phyloP scores from a whole-genome alignment of 768 basidiomycete species.

The Lyophyllum atratum region DNA sequence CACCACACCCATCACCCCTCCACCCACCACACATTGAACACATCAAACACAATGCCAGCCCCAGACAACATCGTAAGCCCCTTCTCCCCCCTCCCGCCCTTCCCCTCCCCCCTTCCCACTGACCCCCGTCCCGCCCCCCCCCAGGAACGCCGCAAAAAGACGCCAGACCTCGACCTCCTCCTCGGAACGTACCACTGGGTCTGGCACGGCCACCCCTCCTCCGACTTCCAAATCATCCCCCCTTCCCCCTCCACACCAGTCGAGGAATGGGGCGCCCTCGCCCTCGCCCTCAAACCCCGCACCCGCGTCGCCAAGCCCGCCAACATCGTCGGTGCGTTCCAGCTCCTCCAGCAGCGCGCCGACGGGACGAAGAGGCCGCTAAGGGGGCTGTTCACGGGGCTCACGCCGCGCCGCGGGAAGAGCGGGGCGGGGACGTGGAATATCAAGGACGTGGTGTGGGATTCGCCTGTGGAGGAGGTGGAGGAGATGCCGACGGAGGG shows the following conservation, averaged over 20 bases:
- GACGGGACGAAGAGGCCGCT: not conserved
- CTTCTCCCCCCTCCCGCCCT: not conserved
- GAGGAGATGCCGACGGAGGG: not conserved
- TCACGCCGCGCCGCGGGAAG: not conserved
- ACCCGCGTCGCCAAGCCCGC: not conserved
- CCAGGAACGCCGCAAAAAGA: not conserved
- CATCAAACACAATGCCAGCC: not conserved
- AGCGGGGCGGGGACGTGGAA: not conserved
- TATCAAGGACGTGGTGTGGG: not conserved
- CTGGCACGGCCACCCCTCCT: not conserved
- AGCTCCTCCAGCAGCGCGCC: not conserved
- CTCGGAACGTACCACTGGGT: slow-evolving; percentile 4
- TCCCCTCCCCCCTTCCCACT: not conserved
- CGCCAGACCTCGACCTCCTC: too few species aligned
- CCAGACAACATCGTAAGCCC: not conserved
- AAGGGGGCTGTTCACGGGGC: not conserved
- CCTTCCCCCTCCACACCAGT: not conserved
- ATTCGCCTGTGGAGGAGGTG: not conserved
- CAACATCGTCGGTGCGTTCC: not conserved
- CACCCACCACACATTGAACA: too few species aligned
- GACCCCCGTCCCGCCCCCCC: not conserved
- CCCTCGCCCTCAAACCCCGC: not conserved
- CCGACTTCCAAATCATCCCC: not conserved
- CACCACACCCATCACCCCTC: too few species aligned
- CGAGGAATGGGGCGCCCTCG: not conserved